Base-by-base conservation (phyloP, 257 asterid species). In the Capsicum pubescens region DNA sequence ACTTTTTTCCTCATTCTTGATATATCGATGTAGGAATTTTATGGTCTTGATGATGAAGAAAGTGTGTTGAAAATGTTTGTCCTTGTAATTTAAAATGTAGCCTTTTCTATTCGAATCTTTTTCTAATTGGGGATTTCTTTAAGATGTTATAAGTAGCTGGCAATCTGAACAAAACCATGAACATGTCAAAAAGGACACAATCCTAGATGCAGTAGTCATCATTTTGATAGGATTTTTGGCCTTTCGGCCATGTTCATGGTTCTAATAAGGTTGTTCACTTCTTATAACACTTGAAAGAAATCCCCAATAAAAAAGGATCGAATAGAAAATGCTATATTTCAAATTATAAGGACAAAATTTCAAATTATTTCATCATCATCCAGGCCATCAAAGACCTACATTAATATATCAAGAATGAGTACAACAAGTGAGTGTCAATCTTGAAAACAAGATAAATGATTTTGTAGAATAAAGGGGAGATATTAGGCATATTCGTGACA, bases 331-430 rank as follows among this genome's bases (percentile, higher is more conserved):
- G 85, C 83, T 81, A 82, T 70, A 83, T 55, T 56, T 70, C 63
- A 84, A 86, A 90, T 82, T 86, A 61, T 57, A 84, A 88, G 87
- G 83, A 59, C 26, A 64, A n/a, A 84, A 72, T 68, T 19, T 68
- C 80, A 89, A 94, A 98, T 96, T 94, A 96, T 93, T 90, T 97
- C 98, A 77, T 92, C 92, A 54, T 93, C 98, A 84, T 96, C 99
- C 92, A 94, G 89, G 89, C 92, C 97, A 50, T 96, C 99, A 83
- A 96, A 96, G 92, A 96, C 90, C 99, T 96, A 83, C 46, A 80
- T 84, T 83, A 14, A 88, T 60, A 60, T 60, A 60, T 68, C 60
- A 81, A 0, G 60, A 88, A 36, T 26, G 32, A 86, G 86, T 48
- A 59, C 13, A 82, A 19, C 21, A 11, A 82, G 80, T 92, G 83